Evolutionary conservation across 768 basidiomycete species (phyloP).

Genomic region (Paxillus involutus): DNA sequence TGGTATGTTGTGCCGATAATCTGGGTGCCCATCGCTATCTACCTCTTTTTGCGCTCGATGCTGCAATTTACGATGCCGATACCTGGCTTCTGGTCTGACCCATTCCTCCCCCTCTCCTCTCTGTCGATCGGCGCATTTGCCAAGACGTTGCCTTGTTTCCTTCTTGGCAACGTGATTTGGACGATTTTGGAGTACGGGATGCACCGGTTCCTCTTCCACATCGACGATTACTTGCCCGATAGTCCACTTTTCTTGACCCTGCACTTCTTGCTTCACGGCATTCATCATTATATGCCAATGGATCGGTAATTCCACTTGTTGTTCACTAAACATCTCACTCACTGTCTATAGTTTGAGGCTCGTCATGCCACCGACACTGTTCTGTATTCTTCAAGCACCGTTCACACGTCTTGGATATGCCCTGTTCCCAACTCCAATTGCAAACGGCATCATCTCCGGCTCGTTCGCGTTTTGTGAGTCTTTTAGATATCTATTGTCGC

Average conservation of each 20-base stretch:
- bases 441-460: constrained; percentile 91
- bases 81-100: constrained; percentile 59
- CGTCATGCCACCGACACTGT: constrained; percentile 94
- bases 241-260: constrained; percentile 72
- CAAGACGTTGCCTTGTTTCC: constrained; percentile 68
- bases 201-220: constrained; percentile 97
- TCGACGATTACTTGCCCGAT: constrained; percentile 88
- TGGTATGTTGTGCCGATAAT: constrained; percentile 94
- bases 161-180: constrained; percentile 88
- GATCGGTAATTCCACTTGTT: constrained; percentile 57
- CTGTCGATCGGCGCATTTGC: constrained; percentile 52
- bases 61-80: constrained; percentile 76
- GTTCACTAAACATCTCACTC: background rate
- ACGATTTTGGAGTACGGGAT: constrained; percentile 90
- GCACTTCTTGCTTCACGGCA: constrained; percentile 92
- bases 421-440: constrained; percentile 80
- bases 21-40: constrained; percentile 85
- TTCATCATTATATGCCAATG: constrained; percentile 98
- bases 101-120: constrained; percentile 51
- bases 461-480: constrained; percentile 68
- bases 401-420: constrained; percentile 83
- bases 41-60: constrained; percentile 80
- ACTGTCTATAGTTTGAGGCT: constrained; percentile 65
- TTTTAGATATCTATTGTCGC: background rate
- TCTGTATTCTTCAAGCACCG: constrained; percentile 73